Evolutionary conservation across 257 asterid species (phyloP).

Genomic region (Voacanga thouarsii): DNA sequence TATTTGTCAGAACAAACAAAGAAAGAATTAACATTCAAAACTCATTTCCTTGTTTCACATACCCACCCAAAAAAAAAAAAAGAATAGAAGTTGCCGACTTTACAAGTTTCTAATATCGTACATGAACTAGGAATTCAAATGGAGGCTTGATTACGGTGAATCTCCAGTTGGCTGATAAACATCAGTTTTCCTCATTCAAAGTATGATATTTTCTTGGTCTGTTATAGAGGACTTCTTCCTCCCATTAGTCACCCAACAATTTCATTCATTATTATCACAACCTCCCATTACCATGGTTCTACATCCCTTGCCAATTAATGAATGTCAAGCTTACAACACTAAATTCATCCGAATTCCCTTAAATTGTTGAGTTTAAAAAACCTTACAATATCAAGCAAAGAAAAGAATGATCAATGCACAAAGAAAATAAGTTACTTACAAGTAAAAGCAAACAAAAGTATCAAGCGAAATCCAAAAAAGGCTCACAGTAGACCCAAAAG

Average conservation of each 20-base stretch:
- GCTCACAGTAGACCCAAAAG: neutral
- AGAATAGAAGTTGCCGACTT: conserved; percentile 3
- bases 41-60: neutral
- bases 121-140: neutral
- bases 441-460: neutral
- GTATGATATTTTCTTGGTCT: neutral
- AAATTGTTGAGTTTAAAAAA: neutral
- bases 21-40: conserved; percentile 16
- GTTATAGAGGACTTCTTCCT: neutral
- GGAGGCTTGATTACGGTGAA: neutral
- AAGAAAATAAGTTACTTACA: neutral
- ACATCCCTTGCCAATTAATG: neutral
- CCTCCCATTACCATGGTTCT: neutral
- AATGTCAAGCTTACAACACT: neutral
- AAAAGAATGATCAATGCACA: neutral
- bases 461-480: neutral
- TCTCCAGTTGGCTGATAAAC: neutral
- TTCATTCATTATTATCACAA: neutral
- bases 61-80: no score
- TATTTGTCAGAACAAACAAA: neutral
- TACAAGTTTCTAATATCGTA: no score
- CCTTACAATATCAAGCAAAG: neutral
- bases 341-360: neutral
- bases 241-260: neutral
- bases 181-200: neutral